phyloP scores from a whole-genome alignment of 805 yeast species.

The Spathaspora gorwiae region DNA sequence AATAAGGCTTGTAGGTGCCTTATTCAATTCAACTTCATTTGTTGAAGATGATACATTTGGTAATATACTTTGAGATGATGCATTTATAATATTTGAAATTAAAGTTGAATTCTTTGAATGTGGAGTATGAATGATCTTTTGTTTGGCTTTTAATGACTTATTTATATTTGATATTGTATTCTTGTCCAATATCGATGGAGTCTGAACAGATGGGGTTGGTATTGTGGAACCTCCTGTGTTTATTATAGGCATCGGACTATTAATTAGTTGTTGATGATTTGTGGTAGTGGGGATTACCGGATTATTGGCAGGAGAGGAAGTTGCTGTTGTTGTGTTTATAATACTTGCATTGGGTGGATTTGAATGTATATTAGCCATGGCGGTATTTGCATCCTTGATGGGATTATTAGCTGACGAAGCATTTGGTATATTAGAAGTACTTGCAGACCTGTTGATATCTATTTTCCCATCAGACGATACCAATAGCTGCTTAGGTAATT shows the following conservation, averaged over 20 bases:
- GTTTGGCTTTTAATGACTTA: conserved; percentile 41
- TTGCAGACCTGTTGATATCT: neutral
- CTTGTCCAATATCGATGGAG: conserved; percentile 17
- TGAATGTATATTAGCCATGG: neutral
- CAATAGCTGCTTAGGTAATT: conserved; percentile 1
- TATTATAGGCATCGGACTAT: neutral
- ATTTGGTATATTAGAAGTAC: neutral
- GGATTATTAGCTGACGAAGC: neutral
- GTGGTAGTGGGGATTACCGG: neutral
- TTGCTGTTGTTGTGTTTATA: neutral
- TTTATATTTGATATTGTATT: conserved; percentile 37
- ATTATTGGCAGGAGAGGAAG: neutral
- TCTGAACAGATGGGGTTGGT: conserved; percentile 3
- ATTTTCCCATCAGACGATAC: neutral
- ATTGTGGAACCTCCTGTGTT: neutral
- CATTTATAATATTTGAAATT: conserved; percentile 32
- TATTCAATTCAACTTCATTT: neutral
- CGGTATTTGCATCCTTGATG: neutral
- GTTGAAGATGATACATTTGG: conserved; percentile 8
- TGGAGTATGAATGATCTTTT: conserved; percentile 32
- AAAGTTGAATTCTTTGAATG: conserved; percentile 31
- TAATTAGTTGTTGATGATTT: neutral
- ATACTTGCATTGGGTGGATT: neutral
- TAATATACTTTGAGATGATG: conserved; percentile 27
- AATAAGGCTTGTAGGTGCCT: neutral